Percentiles rank a stretch among this genome's conserved stretches.
Conservation (phyloP, 2,329 filamentous ascomycete species). For the Aspergillus latus region DNA sequence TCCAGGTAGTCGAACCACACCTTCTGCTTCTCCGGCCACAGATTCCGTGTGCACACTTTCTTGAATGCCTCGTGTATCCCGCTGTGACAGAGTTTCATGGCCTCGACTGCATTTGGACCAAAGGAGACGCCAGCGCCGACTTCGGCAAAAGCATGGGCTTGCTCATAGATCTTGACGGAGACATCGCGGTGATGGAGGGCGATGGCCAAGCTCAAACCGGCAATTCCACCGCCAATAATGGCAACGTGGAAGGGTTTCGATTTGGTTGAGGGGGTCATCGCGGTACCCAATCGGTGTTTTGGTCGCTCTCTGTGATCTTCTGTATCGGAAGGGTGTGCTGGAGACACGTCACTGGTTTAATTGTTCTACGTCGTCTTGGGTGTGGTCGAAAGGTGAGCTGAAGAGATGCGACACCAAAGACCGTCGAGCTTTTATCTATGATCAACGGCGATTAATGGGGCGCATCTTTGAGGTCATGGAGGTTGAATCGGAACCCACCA, state of each 20-base stretch:
- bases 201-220: slow-evolving; percentile 39
- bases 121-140: slow-evolving; percentile 43
- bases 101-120: slow-evolving; percentile 35
- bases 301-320: not conserved
- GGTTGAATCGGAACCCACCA: slow-evolving; percentile 16
- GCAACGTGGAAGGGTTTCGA: slow-evolving; percentile 27
- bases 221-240: slow-evolving; percentile 39
- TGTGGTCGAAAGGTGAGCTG: not conserved
- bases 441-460: not conserved
- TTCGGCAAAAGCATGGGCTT: slow-evolving; percentile 38
- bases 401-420: not conserved
- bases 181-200: slow-evolving; percentile 35
- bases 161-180: slow-evolving; percentile 38
- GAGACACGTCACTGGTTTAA: not conserved
- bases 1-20: slow-evolving; percentile 28
- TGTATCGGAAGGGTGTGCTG: not conserved
- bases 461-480: not conserved
- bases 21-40: slow-evolving; percentile 33
- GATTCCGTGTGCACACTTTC: slow-evolving; percentile 33
- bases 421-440: slow-evolving; percentile 2
- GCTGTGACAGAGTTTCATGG: slow-evolving; percentile 25
- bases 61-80: slow-evolving; percentile 35
- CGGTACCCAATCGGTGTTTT: not conserved
- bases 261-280: slow-evolving; percentile 1
- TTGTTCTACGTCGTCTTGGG: not conserved